Percentiles rank a stretch among this genome's conserved stretches.
Conservation (phyloP, 2,329 filamentous ascomycete genomes). For the Xylaria sp. region DNA sequence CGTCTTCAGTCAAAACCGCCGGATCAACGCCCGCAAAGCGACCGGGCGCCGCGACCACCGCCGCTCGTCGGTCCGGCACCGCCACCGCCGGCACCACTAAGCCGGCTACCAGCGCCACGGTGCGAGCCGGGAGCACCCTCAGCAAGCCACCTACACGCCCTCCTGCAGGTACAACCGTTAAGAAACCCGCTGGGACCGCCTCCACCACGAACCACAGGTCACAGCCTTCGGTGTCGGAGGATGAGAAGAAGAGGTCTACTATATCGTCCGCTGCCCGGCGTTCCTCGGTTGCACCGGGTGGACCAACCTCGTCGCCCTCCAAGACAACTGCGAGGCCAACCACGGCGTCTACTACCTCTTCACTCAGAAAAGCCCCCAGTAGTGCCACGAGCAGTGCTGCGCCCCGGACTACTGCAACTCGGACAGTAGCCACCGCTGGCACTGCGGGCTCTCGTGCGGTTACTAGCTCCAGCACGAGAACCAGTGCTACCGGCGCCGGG, state of each 20-base stretch:
- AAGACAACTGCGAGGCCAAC: conserved; percentile 52
- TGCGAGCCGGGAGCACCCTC: conserved; percentile 55
- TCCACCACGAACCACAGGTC: conserved; percentile 57
- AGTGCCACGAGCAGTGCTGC: conserved; percentile 42
- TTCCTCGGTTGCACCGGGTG: conserved; percentile 57
- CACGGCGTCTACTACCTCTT: conserved; percentile 47
- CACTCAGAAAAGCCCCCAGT: conserved; percentile 49
- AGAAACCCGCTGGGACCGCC: conserved; percentile 50
- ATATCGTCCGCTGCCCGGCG: conserved; percentile 56
- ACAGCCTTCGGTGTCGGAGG: conserved; percentile 62
- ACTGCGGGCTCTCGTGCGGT: conserved; percentile 44
- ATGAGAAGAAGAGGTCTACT: conserved; percentile 59
- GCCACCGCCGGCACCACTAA: conserved; percentile 45
- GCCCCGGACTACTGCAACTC: conserved; percentile 51
- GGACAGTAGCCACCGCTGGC: conserved; percentile 54
- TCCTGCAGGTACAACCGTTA: conserved; percentile 52
- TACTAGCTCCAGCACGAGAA: conserved; percentile 48
- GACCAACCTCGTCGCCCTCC: conserved; percentile 50
- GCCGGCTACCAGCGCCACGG: conserved; percentile 46
- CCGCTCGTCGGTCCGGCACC: conserved; percentile 51
- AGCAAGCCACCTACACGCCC: conserved; percentile 63
- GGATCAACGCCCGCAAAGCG: conserved; percentile 53
- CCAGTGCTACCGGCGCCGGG: conserved; percentile 53
- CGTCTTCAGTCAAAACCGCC: conserved; percentile 51
- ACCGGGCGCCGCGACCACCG: conserved; percentile 49